Conservation (phyloP, 2,329 filamentous ascomycete genomes). For the Leptographium lundbergii region DNA sequence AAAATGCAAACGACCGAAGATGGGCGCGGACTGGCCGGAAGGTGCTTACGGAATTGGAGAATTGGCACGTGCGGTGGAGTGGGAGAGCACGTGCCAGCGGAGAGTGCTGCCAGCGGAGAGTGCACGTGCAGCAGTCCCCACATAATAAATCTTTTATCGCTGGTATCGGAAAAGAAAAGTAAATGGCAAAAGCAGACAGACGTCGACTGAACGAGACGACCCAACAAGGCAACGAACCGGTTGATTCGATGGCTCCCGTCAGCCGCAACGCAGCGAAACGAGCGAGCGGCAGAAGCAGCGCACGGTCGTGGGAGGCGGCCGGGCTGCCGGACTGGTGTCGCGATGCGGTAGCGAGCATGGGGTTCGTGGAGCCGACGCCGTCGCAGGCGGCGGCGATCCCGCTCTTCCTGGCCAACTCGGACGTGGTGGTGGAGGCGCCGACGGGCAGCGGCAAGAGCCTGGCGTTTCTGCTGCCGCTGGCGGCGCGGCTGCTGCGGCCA, state of each 20-base stretch:
- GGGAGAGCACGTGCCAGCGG: too few relatives aligned
- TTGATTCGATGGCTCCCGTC: constrained; percentile 22
- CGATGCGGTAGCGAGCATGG: constrained; percentile 72
- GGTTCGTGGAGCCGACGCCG: constrained; percentile 60
- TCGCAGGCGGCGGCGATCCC: constrained; percentile 90
- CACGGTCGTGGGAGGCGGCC: constrained; percentile 53
- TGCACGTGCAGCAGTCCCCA: too few relatives aligned
- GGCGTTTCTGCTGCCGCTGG: constrained; percentile 65
- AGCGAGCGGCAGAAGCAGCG: constrained; percentile 6
- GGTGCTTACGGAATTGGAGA: too few relatives aligned
- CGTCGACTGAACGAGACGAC: too few relatives aligned
- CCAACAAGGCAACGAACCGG: too few relatives aligned
- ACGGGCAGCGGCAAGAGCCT: constrained; percentile 88
- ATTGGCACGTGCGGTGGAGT: too few relatives aligned
- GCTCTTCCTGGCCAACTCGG: constrained; percentile 78
- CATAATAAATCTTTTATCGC: too few relatives aligned
- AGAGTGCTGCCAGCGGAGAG: too few relatives aligned
- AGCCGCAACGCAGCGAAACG: constrained; percentile 24
- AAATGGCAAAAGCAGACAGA: too few relatives aligned
- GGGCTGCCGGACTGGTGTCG: constrained; percentile 71
- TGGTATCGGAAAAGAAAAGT: too few relatives aligned
- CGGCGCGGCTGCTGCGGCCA: constrained; percentile 68
- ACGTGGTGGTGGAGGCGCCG: constrained; percentile 66
- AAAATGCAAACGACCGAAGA: too few relatives aligned
- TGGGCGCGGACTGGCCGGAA: too few relatives aligned